Percentiles rank a stretch among this genome's conserved stretches.
Evolutionary conservation across 768 basidiomycete species (phyloP).

Genomic region (Sistotremastrum niveocremeum): DNA sequence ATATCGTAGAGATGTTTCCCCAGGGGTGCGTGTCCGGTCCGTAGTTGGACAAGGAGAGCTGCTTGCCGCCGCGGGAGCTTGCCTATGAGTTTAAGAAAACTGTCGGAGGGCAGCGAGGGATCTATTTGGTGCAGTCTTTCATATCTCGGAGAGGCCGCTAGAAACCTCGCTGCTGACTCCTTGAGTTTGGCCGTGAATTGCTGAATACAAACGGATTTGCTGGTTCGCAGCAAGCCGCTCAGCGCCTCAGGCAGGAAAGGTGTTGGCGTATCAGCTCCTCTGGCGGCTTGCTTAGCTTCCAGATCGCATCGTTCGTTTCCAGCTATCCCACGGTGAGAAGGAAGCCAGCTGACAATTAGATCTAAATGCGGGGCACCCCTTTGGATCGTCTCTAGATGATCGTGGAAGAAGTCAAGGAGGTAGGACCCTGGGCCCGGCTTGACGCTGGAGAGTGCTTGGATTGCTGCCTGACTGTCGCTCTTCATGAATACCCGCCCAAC

Average conservation of each 20-base stretch:
- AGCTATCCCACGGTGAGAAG: too few relatives aligned
- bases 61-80: slow-evolving; percentile 7
- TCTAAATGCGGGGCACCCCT: too few relatives aligned
- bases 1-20: slow-evolving; percentile 20
- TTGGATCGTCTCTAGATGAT: too few relatives aligned
- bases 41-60: slow-evolving; percentile 17
- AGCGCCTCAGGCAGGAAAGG: too few relatives aligned
- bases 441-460: background rate
- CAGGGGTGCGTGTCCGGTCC: slow-evolving; percentile 19
- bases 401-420: slow-evolving; percentile 3
- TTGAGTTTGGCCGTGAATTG: too few relatives aligned
- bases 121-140: background rate
- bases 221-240: too few relatives aligned
- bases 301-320: too few relatives aligned
- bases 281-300: too few relatives aligned
- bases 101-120: slow-evolving; percentile 3
- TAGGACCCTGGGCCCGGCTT: slow-evolving; percentile 3
- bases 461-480: slow-evolving; percentile 5
- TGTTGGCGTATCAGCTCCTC: too few relatives aligned
- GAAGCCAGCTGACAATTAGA: too few relatives aligned
- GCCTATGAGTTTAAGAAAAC: slow-evolving; percentile 1
- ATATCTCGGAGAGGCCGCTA: background rate
- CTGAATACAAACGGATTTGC: too few relatives aligned
- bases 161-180: too few relatives aligned
- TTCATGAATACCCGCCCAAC: background rate